A percentile compares a stretch with the other conserved stretches of the same genome.
These are phyloP conservation scores for Claviceps purpurea DNA, from an alignment of 2,329 filamentous ascomycete genomes.

Conservation along the genomic window DNA sequence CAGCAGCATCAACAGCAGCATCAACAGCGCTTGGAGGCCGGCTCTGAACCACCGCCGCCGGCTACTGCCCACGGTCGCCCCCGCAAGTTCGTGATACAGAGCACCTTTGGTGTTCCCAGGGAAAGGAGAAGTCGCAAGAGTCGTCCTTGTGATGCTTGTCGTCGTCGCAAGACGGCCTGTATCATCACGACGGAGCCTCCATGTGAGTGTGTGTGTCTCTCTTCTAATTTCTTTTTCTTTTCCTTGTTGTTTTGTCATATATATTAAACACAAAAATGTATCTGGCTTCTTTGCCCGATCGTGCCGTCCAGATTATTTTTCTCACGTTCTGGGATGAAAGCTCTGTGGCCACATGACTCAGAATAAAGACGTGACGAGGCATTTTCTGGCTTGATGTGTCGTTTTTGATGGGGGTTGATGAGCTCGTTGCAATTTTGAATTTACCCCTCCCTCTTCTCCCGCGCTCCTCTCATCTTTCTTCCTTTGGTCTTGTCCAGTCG, in stretches of 20 bases:
- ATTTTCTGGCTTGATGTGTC: too few relatives aligned
- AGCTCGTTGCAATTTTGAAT: too few relatives aligned
- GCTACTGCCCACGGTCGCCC: slow-evolving; percentile 3
- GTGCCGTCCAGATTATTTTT: too few relatives aligned
- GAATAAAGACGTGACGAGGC: too few relatives aligned
- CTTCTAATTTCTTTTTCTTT: background rate
- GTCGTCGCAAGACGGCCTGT: slow-evolving; percentile 32
- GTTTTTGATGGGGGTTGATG: too few relatives aligned
- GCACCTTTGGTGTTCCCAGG: slow-evolving; percentile 26
- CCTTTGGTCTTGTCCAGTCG: too few relatives aligned
- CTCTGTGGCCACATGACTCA: too few relatives aligned
- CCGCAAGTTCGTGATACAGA: slow-evolving; percentile 28
- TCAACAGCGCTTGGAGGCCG: background rate
- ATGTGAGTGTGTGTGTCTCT: slow-evolving; percentile 20
- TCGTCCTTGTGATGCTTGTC: slow-evolving; percentile 31
- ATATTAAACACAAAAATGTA: too few relatives aligned
- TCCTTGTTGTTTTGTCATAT: background rate
- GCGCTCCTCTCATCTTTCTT: too few relatives aligned
- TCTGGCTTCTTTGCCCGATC: background rate
- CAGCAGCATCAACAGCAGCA: background rate
- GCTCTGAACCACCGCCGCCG: background rate
- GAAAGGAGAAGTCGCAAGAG: slow-evolving; percentile 31
- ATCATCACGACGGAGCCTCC: slow-evolving; percentile 30
- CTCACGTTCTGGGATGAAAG: too few relatives aligned
- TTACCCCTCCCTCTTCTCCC: too few relatives aligned